phyloP scores from a whole-genome alignment of 352 stramenopile genomes.

The Phytopythium boreale region DNA sequence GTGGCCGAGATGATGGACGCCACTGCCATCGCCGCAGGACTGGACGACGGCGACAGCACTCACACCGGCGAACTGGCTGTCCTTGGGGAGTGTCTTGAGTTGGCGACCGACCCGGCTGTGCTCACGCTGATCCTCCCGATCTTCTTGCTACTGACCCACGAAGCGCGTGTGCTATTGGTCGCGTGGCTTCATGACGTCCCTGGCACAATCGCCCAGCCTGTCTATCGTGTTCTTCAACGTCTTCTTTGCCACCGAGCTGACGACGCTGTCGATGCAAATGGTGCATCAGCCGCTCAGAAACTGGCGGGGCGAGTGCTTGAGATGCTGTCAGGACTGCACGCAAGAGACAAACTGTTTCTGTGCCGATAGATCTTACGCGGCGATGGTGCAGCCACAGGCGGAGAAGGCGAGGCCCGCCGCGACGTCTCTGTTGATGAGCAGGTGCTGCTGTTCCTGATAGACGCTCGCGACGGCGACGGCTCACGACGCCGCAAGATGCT shows the following conservation, averaged over 20 bases:
- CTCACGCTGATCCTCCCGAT: conserved; percentile 26
- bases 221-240: conserved; percentile 43
- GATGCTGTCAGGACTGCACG: neutral
- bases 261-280: neutral
- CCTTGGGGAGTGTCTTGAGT: conserved; percentile 44
- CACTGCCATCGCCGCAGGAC: neutral
- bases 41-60: neutral
- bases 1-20: conserved; percentile 21
- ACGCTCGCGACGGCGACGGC: conserved; percentile 25
- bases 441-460: conserved; percentile 41
- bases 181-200: conserved; percentile 45
- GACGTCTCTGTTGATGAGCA: conserved; percentile 28
- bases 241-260: neutral
- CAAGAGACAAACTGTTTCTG: neutral
- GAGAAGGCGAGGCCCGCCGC: neutral
- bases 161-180: conserved; percentile 29
- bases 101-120: conserved; percentile 18
- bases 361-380: neutral
- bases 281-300: conserved; percentile 6
- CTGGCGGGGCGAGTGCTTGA: conserved; percentile 10
- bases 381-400: neutral
- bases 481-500: conserved; percentile 43
- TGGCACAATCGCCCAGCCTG: conserved; percentile 18
- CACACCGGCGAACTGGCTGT: conserved; percentile 23
- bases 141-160: conserved; percentile 24